These are phyloP conservation scores for Gamsiella multidivaricata DNA, from an alignment of 192 early-diverging fungal species.

Conservation along the genomic window DNA sequence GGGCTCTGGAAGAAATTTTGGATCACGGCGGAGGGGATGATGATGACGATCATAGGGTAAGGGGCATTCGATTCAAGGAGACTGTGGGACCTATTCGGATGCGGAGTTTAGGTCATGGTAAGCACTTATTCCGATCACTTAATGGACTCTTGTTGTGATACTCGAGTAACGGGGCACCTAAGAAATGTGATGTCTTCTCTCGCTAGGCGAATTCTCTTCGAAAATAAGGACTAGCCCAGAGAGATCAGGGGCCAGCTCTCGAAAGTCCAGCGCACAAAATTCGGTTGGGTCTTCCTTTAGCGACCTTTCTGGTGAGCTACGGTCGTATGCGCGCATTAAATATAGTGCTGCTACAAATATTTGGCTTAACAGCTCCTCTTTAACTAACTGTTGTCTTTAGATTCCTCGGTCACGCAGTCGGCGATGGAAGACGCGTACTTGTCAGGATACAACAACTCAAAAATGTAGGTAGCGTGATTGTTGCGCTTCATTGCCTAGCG, in stretches of 20 bases:
- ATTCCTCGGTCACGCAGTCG: conserved; percentile 66
- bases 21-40: conserved; percentile 38
- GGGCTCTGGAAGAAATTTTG: conserved; percentile 33
- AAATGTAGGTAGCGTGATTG: conserved; percentile 47
- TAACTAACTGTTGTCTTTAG: conserved; percentile 23
- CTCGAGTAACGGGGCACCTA: too few species aligned
- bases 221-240: conserved; percentile 33
- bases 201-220: conserved; percentile 3
- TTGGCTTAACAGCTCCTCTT: too few species aligned
- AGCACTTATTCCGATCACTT: neutral
- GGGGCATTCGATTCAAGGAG: conserved; percentile 34
- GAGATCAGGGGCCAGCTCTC: conserved; percentile 24
- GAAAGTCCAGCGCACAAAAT: conserved; percentile 53
- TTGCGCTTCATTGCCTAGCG: neutral
- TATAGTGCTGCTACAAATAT: too few species aligned
- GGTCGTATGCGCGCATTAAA: too few species aligned
- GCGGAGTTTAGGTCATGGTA: conserved; percentile 28
- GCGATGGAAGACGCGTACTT: conserved; percentile 65
- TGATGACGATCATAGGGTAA: conserved; percentile 12
- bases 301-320: conserved; percentile 55
- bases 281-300: conserved; percentile 61
- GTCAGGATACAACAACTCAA: conserved; percentile 63
- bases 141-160: too few species aligned
- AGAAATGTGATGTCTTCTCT: too few species aligned
- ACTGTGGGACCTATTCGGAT: conserved; percentile 1